These are phyloP conservation scores for Diaporthe sp. DNA, from an alignment of 2,329 filamentous ascomycete species.

Conservation along the genomic window DNA sequence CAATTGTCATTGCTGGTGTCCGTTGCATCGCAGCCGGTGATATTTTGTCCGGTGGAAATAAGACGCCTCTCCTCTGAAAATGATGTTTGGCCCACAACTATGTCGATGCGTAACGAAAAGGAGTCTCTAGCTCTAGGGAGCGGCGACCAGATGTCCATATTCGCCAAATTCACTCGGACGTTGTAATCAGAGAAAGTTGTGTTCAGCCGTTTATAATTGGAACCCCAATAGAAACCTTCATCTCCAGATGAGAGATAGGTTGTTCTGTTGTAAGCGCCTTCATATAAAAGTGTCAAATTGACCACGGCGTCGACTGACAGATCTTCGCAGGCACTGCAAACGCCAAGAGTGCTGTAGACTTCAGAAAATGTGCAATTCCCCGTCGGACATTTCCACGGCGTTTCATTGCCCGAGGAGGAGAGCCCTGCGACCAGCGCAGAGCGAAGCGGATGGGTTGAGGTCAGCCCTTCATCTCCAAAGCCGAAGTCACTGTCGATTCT, in stretches of 20 bases:
- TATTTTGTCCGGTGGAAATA: background rate
- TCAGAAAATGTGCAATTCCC: background rate
- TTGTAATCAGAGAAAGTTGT: background rate
- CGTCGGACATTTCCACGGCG: background rate
- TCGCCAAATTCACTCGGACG: background rate
- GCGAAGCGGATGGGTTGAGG: background rate
- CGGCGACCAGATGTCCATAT: background rate
- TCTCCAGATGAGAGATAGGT: background rate
- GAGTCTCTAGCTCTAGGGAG: background rate
- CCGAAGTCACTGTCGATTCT: background rate
- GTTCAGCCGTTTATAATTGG: background rate
- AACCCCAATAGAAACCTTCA: background rate
- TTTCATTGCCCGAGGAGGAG: background rate
- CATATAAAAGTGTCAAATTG: background rate
- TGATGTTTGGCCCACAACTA: background rate
- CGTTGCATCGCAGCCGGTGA: background rate
- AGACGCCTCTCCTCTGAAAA: background rate
- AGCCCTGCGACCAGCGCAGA: background rate
- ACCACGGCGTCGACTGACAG: background rate
- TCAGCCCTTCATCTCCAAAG: background rate
- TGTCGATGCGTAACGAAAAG: background rate
- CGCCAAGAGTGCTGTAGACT: background rate
- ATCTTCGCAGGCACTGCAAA: background rate
- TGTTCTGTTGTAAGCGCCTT: background rate
- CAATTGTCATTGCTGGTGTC: background rate